Evolutionary conservation across 1,139 yeast genomes (phyloP).

Genomic region (Geotrichum carabidarum): DNA sequence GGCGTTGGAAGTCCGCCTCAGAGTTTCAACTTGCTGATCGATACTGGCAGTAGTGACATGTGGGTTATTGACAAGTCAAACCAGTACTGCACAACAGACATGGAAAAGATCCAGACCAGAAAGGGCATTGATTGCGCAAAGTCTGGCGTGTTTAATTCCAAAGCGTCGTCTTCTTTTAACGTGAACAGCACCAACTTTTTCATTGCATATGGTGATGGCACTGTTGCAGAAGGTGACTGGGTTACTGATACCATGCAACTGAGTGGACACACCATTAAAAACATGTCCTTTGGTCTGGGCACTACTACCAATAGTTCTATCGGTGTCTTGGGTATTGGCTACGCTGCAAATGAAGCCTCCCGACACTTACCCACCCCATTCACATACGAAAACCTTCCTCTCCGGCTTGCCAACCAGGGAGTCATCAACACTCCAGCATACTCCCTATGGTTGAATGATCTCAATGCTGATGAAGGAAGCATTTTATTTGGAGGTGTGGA

Average conservation of each 20-base stretch:
- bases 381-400: constrained; percentile 39
- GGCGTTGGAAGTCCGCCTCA: constrained; percentile 30
- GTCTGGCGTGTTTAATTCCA: constrained; percentile 36
- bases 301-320: constrained; percentile 30
- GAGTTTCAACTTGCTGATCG: constrained; percentile 38
- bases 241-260: constrained; percentile 26
- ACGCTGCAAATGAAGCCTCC: constrained; percentile 41
- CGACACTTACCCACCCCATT: constrained; percentile 31
- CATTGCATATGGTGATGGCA: constrained; percentile 31
- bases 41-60: constrained; percentile 65
- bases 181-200: constrained; percentile 34
- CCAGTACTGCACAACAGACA: constrained; percentile 39
- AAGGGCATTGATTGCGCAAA: constrained; percentile 21
- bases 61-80: constrained; percentile 48
- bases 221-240: constrained; percentile 32
- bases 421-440: constrained; percentile 43
- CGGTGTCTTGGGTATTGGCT: constrained; percentile 38
- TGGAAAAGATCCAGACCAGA: constrained; percentile 17
- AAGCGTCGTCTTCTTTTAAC: constrained; percentile 28
- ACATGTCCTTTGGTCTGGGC: constrained; percentile 32
- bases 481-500: constrained; percentile 56
- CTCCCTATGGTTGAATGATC: constrained; percentile 45
- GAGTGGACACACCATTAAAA: constrained; percentile 19
- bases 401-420: constrained; percentile 43
- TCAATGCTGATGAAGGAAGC: constrained; percentile 40